A percentile compares a stretch with the other conserved stretches of the same genome.
Evolutionary conservation across 2,329 filamentous ascomycete species (phyloP).

Genomic region (Diaporthe humulicola): DNA sequence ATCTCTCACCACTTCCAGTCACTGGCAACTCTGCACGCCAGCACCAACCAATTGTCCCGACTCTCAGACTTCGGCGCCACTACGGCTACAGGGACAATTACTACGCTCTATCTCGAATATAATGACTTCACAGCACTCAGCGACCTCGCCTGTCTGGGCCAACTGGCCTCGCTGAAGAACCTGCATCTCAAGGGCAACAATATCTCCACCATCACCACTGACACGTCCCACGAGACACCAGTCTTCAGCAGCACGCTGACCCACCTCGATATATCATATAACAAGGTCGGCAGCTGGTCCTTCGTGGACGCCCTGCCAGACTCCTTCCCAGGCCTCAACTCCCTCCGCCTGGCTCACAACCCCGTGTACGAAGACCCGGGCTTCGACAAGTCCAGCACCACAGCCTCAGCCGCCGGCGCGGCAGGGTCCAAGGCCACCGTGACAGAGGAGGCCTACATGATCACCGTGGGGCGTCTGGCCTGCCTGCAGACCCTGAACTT

Average conservation of each 20-base stretch:
- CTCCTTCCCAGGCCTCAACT: constrained; percentile 79
- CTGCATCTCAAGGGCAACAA: constrained; percentile 83
- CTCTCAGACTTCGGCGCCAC: constrained; percentile 44
- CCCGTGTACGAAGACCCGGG: constrained; percentile 77
- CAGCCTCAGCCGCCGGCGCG: constrained; percentile 45
- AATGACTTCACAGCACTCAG: constrained; percentile 75
- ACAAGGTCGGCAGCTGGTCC: constrained; percentile 76
- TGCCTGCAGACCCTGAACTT: constrained; percentile 80
- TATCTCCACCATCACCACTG: constrained; percentile 62
- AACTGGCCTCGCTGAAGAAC: constrained; percentile 66
- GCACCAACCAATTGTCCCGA: constrained; percentile 68
- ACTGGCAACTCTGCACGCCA: constrained; percentile 64
- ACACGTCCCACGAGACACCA: constrained; percentile 51
- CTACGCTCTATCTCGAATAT: constrained; percentile 77
- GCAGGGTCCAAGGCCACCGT: constrained; percentile 57
- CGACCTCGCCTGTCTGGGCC: constrained; percentile 67
- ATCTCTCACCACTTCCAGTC: constrained; percentile 66
- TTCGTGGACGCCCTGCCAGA: constrained; percentile 78
- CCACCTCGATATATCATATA: constrained; percentile 82
- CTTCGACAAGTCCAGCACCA: constrained; percentile 50
- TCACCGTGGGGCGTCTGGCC: constrained; percentile 82
- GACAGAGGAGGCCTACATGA: constrained; percentile 88
- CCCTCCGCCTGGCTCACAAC: constrained; percentile 87
- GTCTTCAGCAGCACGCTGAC: constrained; percentile 67
- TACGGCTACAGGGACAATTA: constrained; percentile 65